Conservation (phyloP, 371 early-diverging fungal genomes). For the Actinomortierella wolfii region DNA sequence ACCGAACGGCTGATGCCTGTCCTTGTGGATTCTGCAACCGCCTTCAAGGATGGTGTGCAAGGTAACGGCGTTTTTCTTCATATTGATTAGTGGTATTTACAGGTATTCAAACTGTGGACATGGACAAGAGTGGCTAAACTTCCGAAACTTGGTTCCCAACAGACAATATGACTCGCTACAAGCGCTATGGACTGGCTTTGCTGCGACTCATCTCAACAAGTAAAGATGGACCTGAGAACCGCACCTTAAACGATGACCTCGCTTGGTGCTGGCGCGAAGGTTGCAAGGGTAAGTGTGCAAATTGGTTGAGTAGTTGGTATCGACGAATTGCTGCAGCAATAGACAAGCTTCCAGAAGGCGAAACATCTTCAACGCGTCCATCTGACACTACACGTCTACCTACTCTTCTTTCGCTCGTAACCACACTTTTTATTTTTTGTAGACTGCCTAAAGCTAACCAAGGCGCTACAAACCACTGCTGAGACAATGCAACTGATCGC, state of each 20-base stretch:
- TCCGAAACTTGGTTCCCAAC: neutral
- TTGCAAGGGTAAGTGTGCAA: constrained; percentile 33
- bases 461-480: constrained; percentile 47
- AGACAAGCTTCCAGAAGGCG: too few species aligned
- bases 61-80: constrained; percentile 7
- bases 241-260: constrained; percentile 46
- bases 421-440: too few species aligned
- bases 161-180: constrained; percentile 45
- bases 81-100: neutral
- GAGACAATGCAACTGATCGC: constrained; percentile 51
- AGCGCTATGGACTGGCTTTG: constrained; percentile 40
- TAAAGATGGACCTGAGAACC: constrained; percentile 35
- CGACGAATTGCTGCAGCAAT: too few species aligned
- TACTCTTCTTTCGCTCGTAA: too few species aligned
- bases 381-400: too few species aligned
- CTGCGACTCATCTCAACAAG: constrained; percentile 45
- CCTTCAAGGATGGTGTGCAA: constrained; percentile 43
- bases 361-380: too few species aligned
- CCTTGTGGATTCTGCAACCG: constrained; percentile 36
- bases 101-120: too few species aligned
- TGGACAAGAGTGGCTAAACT: too few species aligned
- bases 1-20: constrained; percentile 48
- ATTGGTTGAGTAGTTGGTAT: too few species aligned
- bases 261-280: constrained; percentile 55
- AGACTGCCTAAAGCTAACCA: constrained; percentile 50